phyloP scores from a whole-genome alignment of 148 eudicot genomes.

The Diospyros kaki region DNA sequence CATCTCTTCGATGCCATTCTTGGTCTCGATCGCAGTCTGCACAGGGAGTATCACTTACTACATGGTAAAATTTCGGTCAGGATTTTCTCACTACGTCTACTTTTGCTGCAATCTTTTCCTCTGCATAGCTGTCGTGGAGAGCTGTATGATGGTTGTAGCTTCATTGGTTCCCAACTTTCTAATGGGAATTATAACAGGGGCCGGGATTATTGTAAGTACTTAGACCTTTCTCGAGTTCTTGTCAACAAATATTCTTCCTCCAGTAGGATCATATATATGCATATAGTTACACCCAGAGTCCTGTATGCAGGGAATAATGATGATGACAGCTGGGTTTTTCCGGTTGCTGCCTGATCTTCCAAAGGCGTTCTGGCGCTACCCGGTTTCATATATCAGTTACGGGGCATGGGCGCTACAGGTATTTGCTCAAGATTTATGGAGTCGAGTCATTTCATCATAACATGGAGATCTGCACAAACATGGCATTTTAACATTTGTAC shows the following conservation, averaged over 20 bases:
- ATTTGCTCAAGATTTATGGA: background rate
- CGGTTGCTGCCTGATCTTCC: constrained; percentile 81
- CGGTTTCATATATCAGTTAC: constrained; percentile 67
- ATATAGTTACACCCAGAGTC: background rate
- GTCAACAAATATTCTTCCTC: background rate
- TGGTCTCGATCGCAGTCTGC: constrained; percentile 41
- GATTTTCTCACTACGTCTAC: constrained; percentile 49
- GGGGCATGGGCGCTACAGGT: constrained; percentile 87
- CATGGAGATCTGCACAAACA: too few relatives aligned
- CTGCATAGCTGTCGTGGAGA: constrained; percentile 65
- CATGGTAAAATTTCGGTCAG: constrained; percentile 76
- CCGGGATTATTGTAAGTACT: constrained; percentile 53
- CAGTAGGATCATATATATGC: too few relatives aligned
- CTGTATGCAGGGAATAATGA: constrained; percentile 70
- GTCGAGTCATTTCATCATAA: background rate
- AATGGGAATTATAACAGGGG: constrained; percentile 70
- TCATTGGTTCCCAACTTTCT: constrained; percentile 67
- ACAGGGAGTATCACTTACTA: constrained; percentile 61
- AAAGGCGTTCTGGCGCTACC: constrained; percentile 83
- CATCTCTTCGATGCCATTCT: constrained; percentile 72
- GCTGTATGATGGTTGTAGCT: constrained; percentile 83
- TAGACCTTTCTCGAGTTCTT: too few relatives aligned
- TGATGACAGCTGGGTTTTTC: constrained; percentile 95
- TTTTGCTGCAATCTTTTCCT: constrained; percentile 29
- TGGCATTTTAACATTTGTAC: too few relatives aligned